phyloP scores from a whole-genome alignment of 176 grass and related monocot genomes.

The Melocanna baccifera region DNA sequence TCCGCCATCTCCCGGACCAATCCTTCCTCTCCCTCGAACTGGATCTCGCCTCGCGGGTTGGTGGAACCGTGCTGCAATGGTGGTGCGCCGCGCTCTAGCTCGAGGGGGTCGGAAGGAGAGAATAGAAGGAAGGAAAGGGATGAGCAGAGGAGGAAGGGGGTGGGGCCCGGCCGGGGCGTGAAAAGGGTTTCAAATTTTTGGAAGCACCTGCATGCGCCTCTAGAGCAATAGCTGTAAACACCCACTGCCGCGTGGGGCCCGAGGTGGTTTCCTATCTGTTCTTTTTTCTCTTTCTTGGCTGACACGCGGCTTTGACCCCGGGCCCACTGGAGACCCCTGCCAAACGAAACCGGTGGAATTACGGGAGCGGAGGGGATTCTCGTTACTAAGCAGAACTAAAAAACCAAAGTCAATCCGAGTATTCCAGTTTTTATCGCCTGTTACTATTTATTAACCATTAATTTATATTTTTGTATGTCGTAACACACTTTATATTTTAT shows the following conservation, averaged over 20 bases:
- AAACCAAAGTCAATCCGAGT: no score
- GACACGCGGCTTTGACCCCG: background rate
- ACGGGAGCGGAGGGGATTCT: background rate
- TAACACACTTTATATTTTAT: no score
- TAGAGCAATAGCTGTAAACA: background rate
- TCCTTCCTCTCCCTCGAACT: background rate
- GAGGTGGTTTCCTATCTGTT: background rate
- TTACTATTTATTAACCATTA: no score
- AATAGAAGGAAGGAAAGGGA: background rate
- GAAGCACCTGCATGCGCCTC: background rate
- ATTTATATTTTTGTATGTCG: no score
- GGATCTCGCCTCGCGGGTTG: background rate
- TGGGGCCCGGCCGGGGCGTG: background rate
- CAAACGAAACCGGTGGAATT: background rate
- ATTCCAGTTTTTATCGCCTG: no score
- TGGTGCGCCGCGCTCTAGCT: background rate
- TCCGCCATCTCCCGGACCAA: constrained; percentile 56
- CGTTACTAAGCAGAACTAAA: background rate
- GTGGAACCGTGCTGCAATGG: background rate
- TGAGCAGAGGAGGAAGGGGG: background rate
- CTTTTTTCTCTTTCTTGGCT: background rate
- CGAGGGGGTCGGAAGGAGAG: background rate
- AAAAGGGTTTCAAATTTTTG: background rate
- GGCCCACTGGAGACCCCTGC: background rate
- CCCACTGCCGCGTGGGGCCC: background rate